Conservation (phyloP, 805 yeast species). For the Lachancea fermentati region DNA sequence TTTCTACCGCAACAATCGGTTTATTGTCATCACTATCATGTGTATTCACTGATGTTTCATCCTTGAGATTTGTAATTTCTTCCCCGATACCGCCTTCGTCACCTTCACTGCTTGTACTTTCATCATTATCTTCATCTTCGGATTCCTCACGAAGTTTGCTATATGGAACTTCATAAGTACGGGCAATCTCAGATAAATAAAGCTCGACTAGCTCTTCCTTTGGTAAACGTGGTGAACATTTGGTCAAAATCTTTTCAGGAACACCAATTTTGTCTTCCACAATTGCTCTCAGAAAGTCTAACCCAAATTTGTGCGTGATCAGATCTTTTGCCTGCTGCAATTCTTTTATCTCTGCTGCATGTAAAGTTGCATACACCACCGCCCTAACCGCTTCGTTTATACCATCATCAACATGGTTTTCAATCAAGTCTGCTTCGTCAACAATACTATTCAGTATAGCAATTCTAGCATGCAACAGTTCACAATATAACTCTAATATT, state of each 20-base stretch:
- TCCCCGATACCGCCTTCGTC: slow-evolving; percentile 14
- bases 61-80: not conserved
- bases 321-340: slow-evolving; percentile 54
- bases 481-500: slow-evolving; percentile 75
- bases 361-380: slow-evolving; percentile 61
- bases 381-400: slow-evolving; percentile 70
- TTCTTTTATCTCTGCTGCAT: slow-evolving; percentile 69
- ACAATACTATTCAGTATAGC: slow-evolving; percentile 46
- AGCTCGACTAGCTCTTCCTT: slow-evolving; percentile 54
- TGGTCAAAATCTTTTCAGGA: slow-evolving; percentile 58
- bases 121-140: slow-evolving; percentile 24
- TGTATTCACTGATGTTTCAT: slow-evolving; percentile 1
- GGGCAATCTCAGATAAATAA: slow-evolving; percentile 75
- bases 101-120: slow-evolving; percentile 33
- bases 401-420: slow-evolving; percentile 35
- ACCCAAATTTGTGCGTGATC: slow-evolving; percentile 57
- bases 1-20: slow-evolving; percentile 36
- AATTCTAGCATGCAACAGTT: slow-evolving; percentile 69
- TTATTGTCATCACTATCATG: slow-evolving; percentile 21
- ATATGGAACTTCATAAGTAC: slow-evolving; percentile 70
- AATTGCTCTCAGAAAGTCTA: slow-evolving; percentile 49
- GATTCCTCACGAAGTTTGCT: slow-evolving; percentile 43
- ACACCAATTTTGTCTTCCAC: slow-evolving; percentile 37
- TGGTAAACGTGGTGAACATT: slow-evolving; percentile 68
- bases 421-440: slow-evolving; percentile 30